Evolutionary conservation across 106 monocot genomes (phyloP).

Genomic region (Dendrobium huoshanense): DNA sequence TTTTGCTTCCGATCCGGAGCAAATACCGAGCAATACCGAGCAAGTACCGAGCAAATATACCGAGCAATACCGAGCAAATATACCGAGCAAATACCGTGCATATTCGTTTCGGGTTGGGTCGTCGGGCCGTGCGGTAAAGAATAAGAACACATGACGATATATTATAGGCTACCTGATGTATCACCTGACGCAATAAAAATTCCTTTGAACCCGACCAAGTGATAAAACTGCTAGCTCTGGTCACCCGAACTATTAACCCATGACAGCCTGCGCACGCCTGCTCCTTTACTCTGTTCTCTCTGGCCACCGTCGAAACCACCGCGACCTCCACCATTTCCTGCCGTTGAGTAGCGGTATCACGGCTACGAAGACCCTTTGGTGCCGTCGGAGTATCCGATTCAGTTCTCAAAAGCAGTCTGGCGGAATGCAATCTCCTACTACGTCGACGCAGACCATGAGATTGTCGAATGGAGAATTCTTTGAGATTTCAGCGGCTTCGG

Average conservation of each 20-base stretch:
- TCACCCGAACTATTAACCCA: background rate
- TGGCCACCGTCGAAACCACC: background rate
- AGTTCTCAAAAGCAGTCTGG: conserved; percentile 27
- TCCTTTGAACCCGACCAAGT: background rate
- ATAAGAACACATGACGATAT: too few relatives aligned
- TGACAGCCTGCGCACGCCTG: background rate
- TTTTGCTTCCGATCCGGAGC: too few relatives aligned
- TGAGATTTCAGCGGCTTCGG: conserved; percentile 33
- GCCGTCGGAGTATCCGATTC: background rate
- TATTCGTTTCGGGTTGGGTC: too few relatives aligned
- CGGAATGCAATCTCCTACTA: background rate
- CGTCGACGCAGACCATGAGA: conserved; percentile 11
- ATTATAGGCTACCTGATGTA: too few relatives aligned
- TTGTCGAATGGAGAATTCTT: conserved; percentile 24
- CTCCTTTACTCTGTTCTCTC: background rate
- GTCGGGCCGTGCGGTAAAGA: too few relatives aligned
- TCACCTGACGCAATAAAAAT: too few relatives aligned
- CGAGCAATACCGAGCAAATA: too few relatives aligned
- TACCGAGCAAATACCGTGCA: too few relatives aligned
- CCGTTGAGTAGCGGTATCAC: background rate
- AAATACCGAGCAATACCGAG: too few relatives aligned
- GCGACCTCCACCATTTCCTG: background rate
- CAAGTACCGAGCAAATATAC: too few relatives aligned
- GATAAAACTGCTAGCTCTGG: background rate
- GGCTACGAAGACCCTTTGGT: background rate